phyloP scores from a whole-genome alignment of 192 early-diverging fungal genomes.

The Obelidium mucronatum region DNA sequence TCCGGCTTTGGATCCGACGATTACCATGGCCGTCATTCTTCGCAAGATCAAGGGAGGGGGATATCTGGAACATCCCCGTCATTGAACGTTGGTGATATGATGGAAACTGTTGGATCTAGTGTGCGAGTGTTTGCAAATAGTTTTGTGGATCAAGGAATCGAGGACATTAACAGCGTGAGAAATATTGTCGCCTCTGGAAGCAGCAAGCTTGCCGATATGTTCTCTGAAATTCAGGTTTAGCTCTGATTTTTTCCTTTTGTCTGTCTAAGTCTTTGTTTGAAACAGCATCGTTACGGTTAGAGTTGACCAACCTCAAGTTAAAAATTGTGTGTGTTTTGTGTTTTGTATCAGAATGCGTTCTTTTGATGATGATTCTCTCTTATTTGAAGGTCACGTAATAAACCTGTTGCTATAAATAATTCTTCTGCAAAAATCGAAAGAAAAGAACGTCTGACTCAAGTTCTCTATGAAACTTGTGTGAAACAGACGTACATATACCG shows the following conservation, averaged over 20 bases:
- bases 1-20: constrained; percentile 63
- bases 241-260: not conserved
- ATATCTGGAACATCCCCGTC: not conserved
- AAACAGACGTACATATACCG: too few species aligned
- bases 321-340: not conserved
- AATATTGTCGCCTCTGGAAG: constrained; percentile 52
- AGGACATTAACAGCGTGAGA: constrained; percentile 54
- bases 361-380: not conserved
- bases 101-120: constrained; percentile 39
- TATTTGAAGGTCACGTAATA: not conserved
- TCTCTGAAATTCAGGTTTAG: constrained; percentile 61
- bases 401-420: not conserved
- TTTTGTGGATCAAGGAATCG: constrained; percentile 62
- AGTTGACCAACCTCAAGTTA: not conserved
- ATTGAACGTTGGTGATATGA: constrained; percentile 28
- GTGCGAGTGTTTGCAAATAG: constrained; percentile 60
- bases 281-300: not conserved
- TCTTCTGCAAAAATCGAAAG: not conserved
- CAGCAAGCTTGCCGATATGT: constrained; percentile 53
- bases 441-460: too few species aligned
- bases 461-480: too few species aligned
- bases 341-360: not conserved
- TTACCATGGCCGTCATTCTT: constrained; percentile 55
- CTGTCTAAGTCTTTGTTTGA: not conserved
- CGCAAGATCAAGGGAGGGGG: not conserved